These are phyloP conservation scores for Lichenothelia convexa DNA, from an alignment of 495 filamentous ascomycete genomes.

Conservation along the genomic window DNA sequence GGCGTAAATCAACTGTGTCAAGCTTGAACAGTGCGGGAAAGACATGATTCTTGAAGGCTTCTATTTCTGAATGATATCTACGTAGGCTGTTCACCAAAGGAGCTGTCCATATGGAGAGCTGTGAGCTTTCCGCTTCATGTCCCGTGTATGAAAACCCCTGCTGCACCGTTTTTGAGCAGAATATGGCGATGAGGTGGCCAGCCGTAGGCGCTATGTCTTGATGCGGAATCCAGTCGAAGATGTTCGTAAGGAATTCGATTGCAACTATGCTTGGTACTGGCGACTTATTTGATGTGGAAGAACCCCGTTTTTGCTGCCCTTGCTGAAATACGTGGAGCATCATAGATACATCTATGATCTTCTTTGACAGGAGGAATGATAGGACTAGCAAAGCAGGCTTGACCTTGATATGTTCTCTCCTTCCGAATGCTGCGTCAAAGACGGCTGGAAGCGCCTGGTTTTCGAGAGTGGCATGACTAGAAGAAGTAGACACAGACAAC, in stretches of 20 bases:
- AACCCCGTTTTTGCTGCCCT: slow-evolving; percentile 1
- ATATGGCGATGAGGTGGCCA: slow-evolving; percentile 42
- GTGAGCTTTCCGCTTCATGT: not conserved
- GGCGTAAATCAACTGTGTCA: slow-evolving; percentile 32
- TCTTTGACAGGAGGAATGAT: slow-evolving; percentile 38
- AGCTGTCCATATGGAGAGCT: slow-evolving; percentile 27
- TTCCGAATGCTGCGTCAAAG: slow-evolving; percentile 30
- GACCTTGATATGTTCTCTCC: slow-evolving; percentile 33
- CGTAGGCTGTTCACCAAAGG: slow-evolving; percentile 30
- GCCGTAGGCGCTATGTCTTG: slow-evolving; percentile 44
- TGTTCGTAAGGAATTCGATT: not conserved
- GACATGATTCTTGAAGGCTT: slow-evolving; percentile 53
- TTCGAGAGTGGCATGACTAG: not conserved
- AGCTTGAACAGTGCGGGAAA: slow-evolving; percentile 51
- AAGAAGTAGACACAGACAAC: not conserved
- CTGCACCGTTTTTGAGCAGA: slow-evolving; percentile 24
- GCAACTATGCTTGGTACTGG: no score
- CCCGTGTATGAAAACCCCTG: not conserved
- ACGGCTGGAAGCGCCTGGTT: slow-evolving; percentile 23
- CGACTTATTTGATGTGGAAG: not conserved
- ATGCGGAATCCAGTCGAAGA: slow-evolving; percentile 43
- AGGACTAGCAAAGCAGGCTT: slow-evolving; percentile 45
- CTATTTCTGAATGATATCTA: slow-evolving; percentile 34
- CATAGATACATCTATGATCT: slow-evolving; percentile 18
- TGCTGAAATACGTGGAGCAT: slow-evolving; percentile 17